Evolutionary conservation across 2,329 filamentous ascomycete genomes (phyloP).

Genomic region (Pseudogymnoascus sp.): DNA sequence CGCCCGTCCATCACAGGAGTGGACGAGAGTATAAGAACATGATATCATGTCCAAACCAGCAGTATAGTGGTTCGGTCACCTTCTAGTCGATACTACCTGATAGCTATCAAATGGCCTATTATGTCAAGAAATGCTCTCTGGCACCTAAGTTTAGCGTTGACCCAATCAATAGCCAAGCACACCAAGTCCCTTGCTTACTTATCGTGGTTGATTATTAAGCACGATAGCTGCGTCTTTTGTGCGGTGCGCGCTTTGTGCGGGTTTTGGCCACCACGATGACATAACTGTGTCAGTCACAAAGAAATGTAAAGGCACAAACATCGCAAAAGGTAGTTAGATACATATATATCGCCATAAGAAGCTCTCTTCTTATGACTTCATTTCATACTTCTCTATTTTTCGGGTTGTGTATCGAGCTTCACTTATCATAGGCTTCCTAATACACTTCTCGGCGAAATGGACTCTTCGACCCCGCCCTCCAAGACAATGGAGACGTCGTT

Average conservation of each 20-base stretch:
- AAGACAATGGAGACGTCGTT: slow-evolving; percentile 35
- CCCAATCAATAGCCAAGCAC: background rate
- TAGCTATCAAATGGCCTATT: background rate
- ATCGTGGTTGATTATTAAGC: slow-evolving; percentile 4
- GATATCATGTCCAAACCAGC: background rate
- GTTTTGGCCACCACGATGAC: background rate
- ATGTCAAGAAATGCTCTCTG: background rate
- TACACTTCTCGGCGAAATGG: slow-evolving; percentile 3
- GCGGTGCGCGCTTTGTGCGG: slow-evolving; percentile 2
- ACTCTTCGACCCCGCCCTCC: slow-evolving; percentile 22
- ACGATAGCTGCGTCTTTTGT: background rate
- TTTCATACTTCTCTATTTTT: background rate
- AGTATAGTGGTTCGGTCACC: background rate
- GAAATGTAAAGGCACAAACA: slow-evolving; percentile 5
- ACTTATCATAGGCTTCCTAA: slow-evolving; percentile 5
- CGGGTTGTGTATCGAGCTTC: background rate
- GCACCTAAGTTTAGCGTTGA: background rate
- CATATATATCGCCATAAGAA: slow-evolving; percentile 4
- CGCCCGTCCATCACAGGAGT: background rate
- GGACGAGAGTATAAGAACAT: background rate
- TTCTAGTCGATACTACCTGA: background rate
- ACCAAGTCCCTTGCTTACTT: background rate
- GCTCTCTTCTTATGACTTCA: background rate
- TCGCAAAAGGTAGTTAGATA: background rate
- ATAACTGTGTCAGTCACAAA: background rate